Conservation (phyloP, 306 rosid genomes). For the Lathyrus tuberosus region DNA sequence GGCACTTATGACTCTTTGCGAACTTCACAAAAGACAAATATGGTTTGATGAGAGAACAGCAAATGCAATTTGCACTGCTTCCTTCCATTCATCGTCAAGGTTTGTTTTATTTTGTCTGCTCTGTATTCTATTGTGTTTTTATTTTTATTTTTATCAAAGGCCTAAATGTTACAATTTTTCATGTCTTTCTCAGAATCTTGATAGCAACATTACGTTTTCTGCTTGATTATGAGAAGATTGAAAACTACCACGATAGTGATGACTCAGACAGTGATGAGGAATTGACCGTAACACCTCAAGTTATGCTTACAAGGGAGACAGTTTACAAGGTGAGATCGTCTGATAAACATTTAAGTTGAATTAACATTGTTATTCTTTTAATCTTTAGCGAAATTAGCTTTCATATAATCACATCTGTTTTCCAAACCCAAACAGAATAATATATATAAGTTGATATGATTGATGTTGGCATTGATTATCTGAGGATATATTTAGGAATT, state of each 20-base stretch:
- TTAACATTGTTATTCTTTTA: neutral
- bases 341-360: neutral
- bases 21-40: conserved; percentile 73
- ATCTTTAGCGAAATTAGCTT: neutral
- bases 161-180: conserved; percentile 13
- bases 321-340: conserved; percentile 69
- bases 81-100: conserved; percentile 80
- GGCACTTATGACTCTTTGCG: conserved; percentile 68
- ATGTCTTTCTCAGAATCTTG: conserved; percentile 71
- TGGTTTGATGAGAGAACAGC: conserved; percentile 95
- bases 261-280: conserved; percentile 72
- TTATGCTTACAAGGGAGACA: conserved; percentile 60
- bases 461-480: neutral
- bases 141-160: neutral
- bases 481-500: neutral
- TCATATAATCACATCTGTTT: neutral
- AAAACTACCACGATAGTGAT: conserved; percentile 69
- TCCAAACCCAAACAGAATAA: neutral
- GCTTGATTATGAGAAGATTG: conserved; percentile 89
- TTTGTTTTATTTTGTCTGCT: conserved; percentile 29
- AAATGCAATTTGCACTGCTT: conserved; percentile 82
- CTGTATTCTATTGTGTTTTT: conserved; percentile 2
- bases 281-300: conserved; percentile 52
- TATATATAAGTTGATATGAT: neutral
- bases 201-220: conserved; percentile 73